phyloP scores from a whole-genome alignment of 2,329 filamentous ascomycete species.

The Teratosphaeria destructans region DNA sequence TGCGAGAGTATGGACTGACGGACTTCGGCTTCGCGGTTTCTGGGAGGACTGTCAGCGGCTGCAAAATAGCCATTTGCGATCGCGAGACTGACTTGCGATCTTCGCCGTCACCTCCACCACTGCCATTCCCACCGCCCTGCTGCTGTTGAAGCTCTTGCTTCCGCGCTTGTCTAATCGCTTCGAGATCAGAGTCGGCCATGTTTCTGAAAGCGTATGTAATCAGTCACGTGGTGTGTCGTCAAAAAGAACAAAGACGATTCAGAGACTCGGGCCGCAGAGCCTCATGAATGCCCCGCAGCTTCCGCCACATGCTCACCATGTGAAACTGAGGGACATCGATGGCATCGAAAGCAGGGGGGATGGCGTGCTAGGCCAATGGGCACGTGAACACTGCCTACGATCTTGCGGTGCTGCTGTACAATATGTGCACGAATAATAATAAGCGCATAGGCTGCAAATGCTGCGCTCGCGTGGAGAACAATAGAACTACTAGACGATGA shows the following conservation, averaged over 20 bases:
- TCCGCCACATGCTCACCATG: not conserved
- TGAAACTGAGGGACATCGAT: not conserved
- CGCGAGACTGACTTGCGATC: constrained; percentile 48
- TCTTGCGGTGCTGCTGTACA: not conserved
- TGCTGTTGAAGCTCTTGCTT: constrained; percentile 83
- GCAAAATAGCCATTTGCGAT: not conserved
- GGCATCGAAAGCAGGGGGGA: not conserved
- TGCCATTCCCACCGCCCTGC: constrained; percentile 33
- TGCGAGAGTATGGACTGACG: constrained; percentile 72
- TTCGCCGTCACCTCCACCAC: constrained; percentile 38
- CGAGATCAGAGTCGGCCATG: constrained; percentile 58
- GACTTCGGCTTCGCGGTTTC: constrained; percentile 50
- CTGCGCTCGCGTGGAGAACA: no score
- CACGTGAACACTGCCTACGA: not conserved
- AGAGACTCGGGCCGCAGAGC: not conserved
- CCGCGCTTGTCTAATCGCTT: constrained; percentile 80
- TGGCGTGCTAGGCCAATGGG: not conserved
- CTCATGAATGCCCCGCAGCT: not conserved
- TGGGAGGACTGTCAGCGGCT: constrained; percentile 5
- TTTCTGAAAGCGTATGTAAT: not conserved
- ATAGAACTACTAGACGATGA: not conserved
- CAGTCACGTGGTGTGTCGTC: not conserved
- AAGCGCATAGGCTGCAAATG: no score
- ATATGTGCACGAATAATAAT: not conserved
- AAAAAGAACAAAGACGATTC: not conserved